Conservation (phyloP, 2,329 filamentous ascomycete species). For the Talaromyces atroroseus region DNA sequence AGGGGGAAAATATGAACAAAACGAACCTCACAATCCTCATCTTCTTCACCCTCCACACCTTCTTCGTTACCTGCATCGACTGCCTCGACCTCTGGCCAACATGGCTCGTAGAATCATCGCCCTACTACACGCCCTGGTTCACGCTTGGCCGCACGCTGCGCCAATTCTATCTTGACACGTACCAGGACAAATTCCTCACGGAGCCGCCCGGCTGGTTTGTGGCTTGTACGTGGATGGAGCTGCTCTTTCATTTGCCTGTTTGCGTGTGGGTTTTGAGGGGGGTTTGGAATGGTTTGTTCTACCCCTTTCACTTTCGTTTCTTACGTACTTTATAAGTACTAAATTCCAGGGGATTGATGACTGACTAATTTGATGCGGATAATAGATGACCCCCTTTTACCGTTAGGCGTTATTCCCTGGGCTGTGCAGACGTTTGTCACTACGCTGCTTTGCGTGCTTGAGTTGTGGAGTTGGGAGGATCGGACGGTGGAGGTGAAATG, state of each 20-base stretch:
- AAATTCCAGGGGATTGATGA: no score
- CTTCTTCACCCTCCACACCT: slow-evolving; percentile 11
- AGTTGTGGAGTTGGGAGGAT: slow-evolving; percentile 53
- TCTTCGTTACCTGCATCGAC: slow-evolving; percentile 9
- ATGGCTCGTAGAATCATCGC: slow-evolving; percentile 47
- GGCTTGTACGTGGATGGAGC: slow-evolving; percentile 53
- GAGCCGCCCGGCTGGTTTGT: slow-evolving; percentile 56
- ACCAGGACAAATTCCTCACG: slow-evolving; percentile 60
- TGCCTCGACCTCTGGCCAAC: slow-evolving; percentile 11
- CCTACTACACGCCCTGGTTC: slow-evolving; percentile 38
- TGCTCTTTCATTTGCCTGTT: slow-evolving; percentile 56
- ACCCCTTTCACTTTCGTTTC: no score
- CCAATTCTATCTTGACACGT: slow-evolving; percentile 55
- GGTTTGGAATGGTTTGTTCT: slow-evolving; percentile 44
- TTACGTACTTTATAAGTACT: no score
- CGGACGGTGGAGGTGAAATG: slow-evolving; percentile 44
- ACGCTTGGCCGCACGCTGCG: slow-evolving; percentile 47
- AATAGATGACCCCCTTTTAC: slow-evolving; percentile 52
- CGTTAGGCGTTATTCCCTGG: slow-evolving; percentile 57
- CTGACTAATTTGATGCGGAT: neutral
- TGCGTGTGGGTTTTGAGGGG: slow-evolving; percentile 57
- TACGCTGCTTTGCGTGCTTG: slow-evolving; percentile 57
- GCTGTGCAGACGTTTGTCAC: slow-evolving; percentile 56
- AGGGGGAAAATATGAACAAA: neutral
- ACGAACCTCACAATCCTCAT: neutral